Evolutionary conservation across 2,329 filamentous ascomycete genomes (phyloP), one percentile per base, ranked within the genome.

Genomic region (Lizonia empirigonia): DNA sequence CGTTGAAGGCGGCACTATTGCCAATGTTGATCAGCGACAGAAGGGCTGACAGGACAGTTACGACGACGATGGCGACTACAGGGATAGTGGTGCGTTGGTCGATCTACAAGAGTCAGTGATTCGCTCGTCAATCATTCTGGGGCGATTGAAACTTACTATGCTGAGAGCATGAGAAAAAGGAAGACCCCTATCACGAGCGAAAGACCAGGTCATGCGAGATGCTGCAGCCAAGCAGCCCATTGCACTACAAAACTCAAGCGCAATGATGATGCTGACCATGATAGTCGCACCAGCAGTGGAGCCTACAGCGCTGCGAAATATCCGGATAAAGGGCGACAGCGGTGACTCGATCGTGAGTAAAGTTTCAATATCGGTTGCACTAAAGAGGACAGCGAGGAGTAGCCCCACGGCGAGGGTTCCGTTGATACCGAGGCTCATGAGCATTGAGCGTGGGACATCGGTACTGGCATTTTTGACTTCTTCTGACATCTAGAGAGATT

Each of bases 21-120:
- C 78, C 79, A 45, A 82, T 76, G 58, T 81, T 81, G 70, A 82
- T 80, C 19, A 82, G 66, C 1, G 76, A 75, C 29, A 82, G 73
- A 3, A 81, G 70, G 4, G 72, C 67, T 15, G 76, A 75, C 30
- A 76, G 69, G 9, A 74, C 59, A 4, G 78, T 73, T 2, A 78
- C 77, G 6, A 79, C 68, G 44, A 78, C 62, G 47, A 82, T 76
- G 2, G 78, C 72, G 41, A 79, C 74, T 7, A 81, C 71, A 6
- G 79, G 79, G n/a, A 71, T 71, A 8, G 68, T 69, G 9, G 63
- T 68, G 19, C 65, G 68, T 41, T 65, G 64, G 33, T 73, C 68
- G 20, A 73, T 69, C 69, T 72, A 26, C 1, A 6, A 13, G 15
- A 36, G 12, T 68, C 26, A 68, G 48, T 4, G 10, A 23, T 30